Percentiles rank a stretch among this genome's conserved stretches.
Conservation (phyloP, 2,329 filamentous ascomycete genomes). For the Phyllosticta paracitricarpa region DNA sequence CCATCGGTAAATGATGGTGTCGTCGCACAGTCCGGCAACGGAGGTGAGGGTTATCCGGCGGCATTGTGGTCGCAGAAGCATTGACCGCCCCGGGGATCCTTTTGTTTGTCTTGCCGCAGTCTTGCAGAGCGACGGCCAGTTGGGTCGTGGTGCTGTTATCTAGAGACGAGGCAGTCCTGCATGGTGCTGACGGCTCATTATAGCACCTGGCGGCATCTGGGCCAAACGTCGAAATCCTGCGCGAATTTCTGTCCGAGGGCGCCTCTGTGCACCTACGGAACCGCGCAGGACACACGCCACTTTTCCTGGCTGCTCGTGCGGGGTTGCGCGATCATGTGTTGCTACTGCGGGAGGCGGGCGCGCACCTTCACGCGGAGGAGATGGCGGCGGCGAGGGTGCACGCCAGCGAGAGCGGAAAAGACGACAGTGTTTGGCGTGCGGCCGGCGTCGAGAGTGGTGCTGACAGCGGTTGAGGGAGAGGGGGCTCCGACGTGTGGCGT, state of each 20-base stretch:
- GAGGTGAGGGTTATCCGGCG: neutral
- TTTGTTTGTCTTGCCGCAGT: neutral
- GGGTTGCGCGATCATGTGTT: slow-evolving; percentile 45
- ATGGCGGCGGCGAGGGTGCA: slow-evolving; percentile 41
- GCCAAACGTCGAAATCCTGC: slow-evolving; percentile 45
- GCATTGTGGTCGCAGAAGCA: neutral
- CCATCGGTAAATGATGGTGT: neutral
- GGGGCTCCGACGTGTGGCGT: neutral
- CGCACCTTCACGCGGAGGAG: slow-evolving; percentile 51
- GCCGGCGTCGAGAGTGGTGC: slow-evolving; percentile 10
- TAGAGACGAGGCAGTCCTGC: slow-evolving; percentile 5
- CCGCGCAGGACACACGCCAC: slow-evolving; percentile 46
- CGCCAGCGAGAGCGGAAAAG: slow-evolving; percentile 20
- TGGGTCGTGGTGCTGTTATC: neutral
- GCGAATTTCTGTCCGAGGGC: slow-evolving; percentile 46
- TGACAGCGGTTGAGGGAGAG: slow-evolving; percentile 3
- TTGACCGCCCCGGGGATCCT: neutral
- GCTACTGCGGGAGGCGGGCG: slow-evolving; percentile 46
- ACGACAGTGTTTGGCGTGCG: slow-evolving; percentile 19
- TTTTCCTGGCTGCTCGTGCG: slow-evolving; percentile 50
- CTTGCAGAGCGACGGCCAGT: neutral
- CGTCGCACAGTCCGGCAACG: neutral
- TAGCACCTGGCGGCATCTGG: slow-evolving; percentile 50
- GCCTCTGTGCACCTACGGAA: slow-evolving; percentile 52
- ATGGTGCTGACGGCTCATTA: slow-evolving; percentile 6